Percentiles rank a stretch among this genome's conserved stretches.
phyloP scores from a whole-genome alignment of 768 basidiomycete species.

The Tylopilus subfusipes region DNA sequence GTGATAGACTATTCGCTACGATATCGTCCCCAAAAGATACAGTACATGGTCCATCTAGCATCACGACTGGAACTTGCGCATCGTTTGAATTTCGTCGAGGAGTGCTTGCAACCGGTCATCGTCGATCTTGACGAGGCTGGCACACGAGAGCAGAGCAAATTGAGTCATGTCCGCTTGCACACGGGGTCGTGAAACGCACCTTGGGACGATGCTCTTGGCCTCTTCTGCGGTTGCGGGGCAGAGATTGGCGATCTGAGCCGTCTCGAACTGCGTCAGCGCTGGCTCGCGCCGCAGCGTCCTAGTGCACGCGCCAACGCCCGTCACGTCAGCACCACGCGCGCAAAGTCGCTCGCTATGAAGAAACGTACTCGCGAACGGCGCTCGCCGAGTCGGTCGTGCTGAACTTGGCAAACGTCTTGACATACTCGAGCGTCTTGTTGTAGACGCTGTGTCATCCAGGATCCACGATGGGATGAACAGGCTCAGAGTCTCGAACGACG shows the following conservation, averaged over 20 bases:
- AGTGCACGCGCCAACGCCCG: not conserved
- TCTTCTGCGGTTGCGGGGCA: slow-evolving; percentile 88
- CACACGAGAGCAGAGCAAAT: not conserved
- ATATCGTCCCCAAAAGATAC: not conserved
- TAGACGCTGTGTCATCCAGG: slow-evolving; percentile 63
- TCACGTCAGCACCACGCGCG: not conserved
- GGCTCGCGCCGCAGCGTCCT: slow-evolving; percentile 79
- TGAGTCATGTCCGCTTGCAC: not conserved
- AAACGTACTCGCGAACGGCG: slow-evolving; percentile 80
- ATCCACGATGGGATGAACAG: not conserved
- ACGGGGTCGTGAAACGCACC: slow-evolving; percentile 40
- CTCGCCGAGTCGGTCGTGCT: slow-evolving; percentile 79
- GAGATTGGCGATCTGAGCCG: slow-evolving; percentile 88
- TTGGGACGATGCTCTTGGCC: slow-evolving; percentile 87
- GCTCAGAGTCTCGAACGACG: no score
- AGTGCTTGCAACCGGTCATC: slow-evolving; percentile 81
- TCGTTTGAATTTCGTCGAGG: slow-evolving; percentile 84
- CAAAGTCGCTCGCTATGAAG: not conserved
- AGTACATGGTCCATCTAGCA: not conserved
- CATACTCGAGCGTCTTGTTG: slow-evolving; percentile 90
- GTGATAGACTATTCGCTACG: slow-evolving; percentile 8
- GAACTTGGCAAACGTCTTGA: slow-evolving; percentile 88
- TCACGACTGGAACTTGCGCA: slow-evolving; percentile 86
- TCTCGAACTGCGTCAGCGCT: slow-evolving; percentile 83
- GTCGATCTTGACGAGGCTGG: slow-evolving; percentile 80